Percentiles rank a stretch among this genome's conserved stretches.
Conservation (phyloP, 1,284 basidiomycete genomes). For the Anthracocystis walkeri region DNA sequence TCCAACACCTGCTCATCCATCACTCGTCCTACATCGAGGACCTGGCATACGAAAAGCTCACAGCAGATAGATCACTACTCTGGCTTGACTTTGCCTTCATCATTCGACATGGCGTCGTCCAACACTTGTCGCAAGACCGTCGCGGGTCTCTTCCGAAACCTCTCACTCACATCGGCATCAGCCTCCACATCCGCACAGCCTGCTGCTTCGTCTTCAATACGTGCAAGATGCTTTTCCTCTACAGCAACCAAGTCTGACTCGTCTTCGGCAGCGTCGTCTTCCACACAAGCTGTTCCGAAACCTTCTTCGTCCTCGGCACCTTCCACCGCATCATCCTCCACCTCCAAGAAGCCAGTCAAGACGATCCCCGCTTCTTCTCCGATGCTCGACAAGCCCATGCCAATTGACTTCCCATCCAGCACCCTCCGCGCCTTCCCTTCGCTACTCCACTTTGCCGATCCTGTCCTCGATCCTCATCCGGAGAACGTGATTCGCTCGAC, state of each 20-base stretch:
- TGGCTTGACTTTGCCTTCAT: neutral
- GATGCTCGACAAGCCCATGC: slow-evolving; percentile 56
- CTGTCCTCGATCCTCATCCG: slow-evolving; percentile 65
- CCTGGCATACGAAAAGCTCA: neutral
- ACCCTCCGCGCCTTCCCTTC: slow-evolving; percentile 59
- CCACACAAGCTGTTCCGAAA: slow-evolving; percentile 9
- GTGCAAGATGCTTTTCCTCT: slow-evolving; percentile 23
- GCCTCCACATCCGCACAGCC: slow-evolving; percentile 23
- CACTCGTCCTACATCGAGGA: neutral
- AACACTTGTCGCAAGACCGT: slow-evolving; percentile 25
- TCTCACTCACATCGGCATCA: slow-evolving; percentile 19
- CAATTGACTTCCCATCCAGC: slow-evolving; percentile 46
- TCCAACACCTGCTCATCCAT: neutral
- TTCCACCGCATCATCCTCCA: slow-evolving; percentile 13
- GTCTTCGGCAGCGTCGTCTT: slow-evolving; percentile 10
- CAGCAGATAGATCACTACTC: neutral
- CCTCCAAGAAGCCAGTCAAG: slow-evolving; percentile 11
- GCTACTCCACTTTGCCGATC: slow-evolving; percentile 65
- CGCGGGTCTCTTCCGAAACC: slow-evolving; percentile 26
- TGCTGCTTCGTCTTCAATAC: slow-evolving; percentile 8
- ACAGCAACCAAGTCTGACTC: slow-evolving; percentile 11
- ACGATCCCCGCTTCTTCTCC: slow-evolving; percentile 40
- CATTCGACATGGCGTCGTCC: slow-evolving; percentile 28
- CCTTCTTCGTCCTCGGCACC: slow-evolving; percentile 4
- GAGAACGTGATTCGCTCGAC: slow-evolving; percentile 42